Evolutionary conservation across 768 basidiomycete species (phyloP).

Genomic region (Lactarius hengduanensis): DNA sequence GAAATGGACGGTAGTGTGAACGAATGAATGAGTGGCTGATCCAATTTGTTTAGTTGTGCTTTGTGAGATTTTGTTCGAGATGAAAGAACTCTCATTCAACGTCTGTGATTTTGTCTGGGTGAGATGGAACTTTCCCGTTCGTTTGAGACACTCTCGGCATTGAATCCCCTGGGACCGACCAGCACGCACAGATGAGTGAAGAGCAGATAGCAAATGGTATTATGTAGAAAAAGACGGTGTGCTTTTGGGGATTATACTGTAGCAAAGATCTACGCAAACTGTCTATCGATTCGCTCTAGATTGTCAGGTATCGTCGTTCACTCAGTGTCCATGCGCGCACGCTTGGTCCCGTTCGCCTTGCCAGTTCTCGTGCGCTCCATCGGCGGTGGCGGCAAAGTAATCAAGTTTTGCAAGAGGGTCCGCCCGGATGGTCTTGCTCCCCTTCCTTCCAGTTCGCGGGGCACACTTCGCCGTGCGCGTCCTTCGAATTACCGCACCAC

Average conservation of each 20-base stretch:
- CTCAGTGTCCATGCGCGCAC: constrained; percentile 51
- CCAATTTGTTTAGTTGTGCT: background rate
- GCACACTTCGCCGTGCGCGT: constrained; percentile 89
- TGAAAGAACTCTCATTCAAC: background rate
- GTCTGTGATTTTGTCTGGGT: background rate
- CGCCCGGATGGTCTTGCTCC: constrained; percentile 77
- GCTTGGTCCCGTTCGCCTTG: constrained; percentile 53
- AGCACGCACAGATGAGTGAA: background rate
- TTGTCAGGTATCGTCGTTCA: background rate
- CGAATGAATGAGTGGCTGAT: background rate
- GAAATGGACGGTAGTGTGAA: constrained; percentile 8
- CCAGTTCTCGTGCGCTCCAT: constrained; percentile 33
- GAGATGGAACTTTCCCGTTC: no score
- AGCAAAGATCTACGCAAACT: background rate
- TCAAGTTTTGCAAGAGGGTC: constrained; percentile 71
- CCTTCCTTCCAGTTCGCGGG: constrained; percentile 89
- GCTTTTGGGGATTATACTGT: background rate
- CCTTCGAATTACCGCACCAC: constrained; percentile 43
- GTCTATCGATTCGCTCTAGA: background rate
- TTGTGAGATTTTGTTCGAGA: background rate
- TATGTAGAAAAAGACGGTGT: background rate
- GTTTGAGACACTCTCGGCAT: no score
- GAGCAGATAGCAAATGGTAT: background rate
- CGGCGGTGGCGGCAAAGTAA: constrained; percentile 52
- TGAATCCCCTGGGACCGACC: no score